A percentile compares a stretch with the other conserved stretches of the same genome.
phyloP scores from a whole-genome alignment of 257 asterid genomes.

The Coffea canephora region DNA sequence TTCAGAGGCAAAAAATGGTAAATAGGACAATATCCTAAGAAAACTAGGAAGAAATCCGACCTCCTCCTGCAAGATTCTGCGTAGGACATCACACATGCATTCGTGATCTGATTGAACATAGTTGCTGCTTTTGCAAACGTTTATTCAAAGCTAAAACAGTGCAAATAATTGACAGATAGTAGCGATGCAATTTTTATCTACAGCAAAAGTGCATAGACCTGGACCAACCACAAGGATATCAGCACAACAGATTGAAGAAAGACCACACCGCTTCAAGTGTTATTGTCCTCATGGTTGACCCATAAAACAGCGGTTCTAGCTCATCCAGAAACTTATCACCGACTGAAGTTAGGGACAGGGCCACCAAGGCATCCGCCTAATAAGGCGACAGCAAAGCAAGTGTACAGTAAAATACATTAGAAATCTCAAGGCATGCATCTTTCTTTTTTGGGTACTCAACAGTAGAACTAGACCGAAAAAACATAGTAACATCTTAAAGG shows the following conservation, averaged over 20 bases:
- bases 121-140: not conserved
- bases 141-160: not conserved
- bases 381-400: constrained; percentile 18
- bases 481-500: not conserved
- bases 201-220: constrained; percentile 7
- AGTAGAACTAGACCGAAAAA: constrained; percentile 17
- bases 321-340: constrained; percentile 28
- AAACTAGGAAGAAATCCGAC: constrained; percentile 1
- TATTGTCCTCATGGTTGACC: constrained; percentile 24
- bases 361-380: constrained; percentile 37
- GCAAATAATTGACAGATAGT: constrained; percentile 1
- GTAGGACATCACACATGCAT: not conserved
- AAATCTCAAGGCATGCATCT: constrained; percentile 4
- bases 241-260: constrained; percentile 25
- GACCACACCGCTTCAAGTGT: constrained; percentile 18
- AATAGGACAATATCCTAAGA: constrained; percentile 4
- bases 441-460: not conserved
- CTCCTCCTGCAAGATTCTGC: not conserved
- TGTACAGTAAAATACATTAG: constrained; percentile 11
- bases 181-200: not conserved
- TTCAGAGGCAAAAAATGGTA: not conserved
- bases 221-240: constrained; percentile 35
- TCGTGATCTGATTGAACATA: not conserved
- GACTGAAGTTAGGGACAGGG: constrained; percentile 26
- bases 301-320: constrained; percentile 20